Evolutionary conservation across 139 green algal species (phyloP).

Genomic region (Pseudopediastrum boryanum): DNA sequence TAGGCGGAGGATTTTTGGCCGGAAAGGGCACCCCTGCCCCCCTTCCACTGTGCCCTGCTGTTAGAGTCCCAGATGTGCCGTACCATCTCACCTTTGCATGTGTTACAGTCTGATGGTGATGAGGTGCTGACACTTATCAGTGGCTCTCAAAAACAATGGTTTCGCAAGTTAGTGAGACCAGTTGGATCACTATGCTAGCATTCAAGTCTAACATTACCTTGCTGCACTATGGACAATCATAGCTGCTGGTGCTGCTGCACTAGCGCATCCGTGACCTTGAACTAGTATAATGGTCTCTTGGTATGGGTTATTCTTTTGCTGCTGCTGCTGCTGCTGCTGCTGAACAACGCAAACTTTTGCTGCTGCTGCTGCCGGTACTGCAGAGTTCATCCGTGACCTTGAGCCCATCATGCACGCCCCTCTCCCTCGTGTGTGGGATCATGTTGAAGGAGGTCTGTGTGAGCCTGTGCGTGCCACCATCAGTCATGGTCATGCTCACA

Average conservation of each 20-base stretch:
- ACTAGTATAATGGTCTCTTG: background rate
- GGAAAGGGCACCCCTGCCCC: background rate
- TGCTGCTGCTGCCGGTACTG: background rate
- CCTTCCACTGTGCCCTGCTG: background rate
- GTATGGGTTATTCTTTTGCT: background rate
- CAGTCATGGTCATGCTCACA: slow-evolving; percentile 28
- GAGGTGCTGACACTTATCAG: background rate
- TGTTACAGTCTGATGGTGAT: background rate
- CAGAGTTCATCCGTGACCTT: slow-evolving; percentile 31
- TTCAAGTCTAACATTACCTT: background rate
- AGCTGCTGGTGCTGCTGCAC: background rate
- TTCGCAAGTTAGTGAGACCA: background rate
- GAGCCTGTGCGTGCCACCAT: slow-evolving; percentile 28
- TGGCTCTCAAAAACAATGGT: background rate
- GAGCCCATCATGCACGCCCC: slow-evolving; percentile 33
- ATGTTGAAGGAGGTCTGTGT: slow-evolving; percentile 24
- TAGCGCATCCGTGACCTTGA: background rate
- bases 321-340: background rate
- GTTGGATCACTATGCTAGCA: background rate
- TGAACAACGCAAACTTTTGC: background rate
- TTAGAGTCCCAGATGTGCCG: no score
- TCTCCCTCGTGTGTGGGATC: slow-evolving; percentile 35
- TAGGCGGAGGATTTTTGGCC: background rate
- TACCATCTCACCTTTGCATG: no score
- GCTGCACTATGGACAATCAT: background rate